Base-by-base conservation (phyloP, 345 rosid genomes). In the Rhizophora mangle region DNA sequence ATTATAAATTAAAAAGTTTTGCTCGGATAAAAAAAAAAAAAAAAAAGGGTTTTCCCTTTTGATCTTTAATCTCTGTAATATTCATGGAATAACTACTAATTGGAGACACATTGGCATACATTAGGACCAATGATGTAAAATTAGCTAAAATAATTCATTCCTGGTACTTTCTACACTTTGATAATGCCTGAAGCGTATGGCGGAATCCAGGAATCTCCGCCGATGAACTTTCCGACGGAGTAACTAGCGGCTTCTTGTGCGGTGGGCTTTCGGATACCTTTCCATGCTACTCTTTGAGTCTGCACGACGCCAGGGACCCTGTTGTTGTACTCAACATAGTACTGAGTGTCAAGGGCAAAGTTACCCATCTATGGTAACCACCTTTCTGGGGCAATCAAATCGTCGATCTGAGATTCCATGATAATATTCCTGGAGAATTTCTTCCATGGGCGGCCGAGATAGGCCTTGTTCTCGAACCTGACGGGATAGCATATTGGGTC, bases 361-460 rank as follows among this genome's bases (percentile, higher is more conserved):
- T 9, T 57, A 30, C 64, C 69, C 0, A 5, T 2, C 69, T 64
- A 72, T 21, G 68, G 57, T 18, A 68, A 29, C 78, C 78, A 74
- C 6, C 78, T 72, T 6, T 21, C 57, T 0, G 72, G 77, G 29
- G 43, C 49, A 34, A 74, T 62, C 19, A 68, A n/a, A 55, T 63
- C 63, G 13, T 26, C 64, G 31, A 68, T 74, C 10, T 37, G 18
- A 2, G 78, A 68, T 58, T 74, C 64, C 72, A 74, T 68, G 4
- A 74, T 21, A 8, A 74, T 36, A 29, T 72, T 68, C 27, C 55
- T 74, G 29, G 72, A 62, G 59, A 53, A 39, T 13, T 19, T n/a
- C 63, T 29, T 63, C 68, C 63, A 43, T 4, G 74, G 74, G 9
- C 68, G 49, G 1, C 74, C 74, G 1, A 71, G 63, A 58, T 34